Percentiles rank a stretch among this genome's conserved stretches.
These are phyloP conservation scores for Penicillium manginii DNA, from an alignment of 495 filamentous ascomycete species.

Conservation along the genomic window DNA sequence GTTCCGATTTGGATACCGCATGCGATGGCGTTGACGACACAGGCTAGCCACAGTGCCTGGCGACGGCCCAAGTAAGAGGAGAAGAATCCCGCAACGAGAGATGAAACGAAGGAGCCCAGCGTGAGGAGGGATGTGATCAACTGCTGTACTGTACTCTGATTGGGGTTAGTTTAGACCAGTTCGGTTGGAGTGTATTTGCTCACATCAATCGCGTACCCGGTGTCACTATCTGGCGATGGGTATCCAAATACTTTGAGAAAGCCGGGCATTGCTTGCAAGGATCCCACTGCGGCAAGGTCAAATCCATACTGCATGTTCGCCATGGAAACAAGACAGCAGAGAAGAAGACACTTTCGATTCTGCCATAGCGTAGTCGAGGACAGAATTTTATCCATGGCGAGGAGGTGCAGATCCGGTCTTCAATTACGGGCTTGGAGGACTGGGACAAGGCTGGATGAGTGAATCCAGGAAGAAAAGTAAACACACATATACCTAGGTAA, in stretches of 20 bases:
- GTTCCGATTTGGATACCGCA: conserved; percentile 22
- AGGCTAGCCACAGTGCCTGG: conserved; percentile 20
- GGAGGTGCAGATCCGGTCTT: not conserved
- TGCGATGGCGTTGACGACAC: conserved; percentile 20
- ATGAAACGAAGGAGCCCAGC: conserved; percentile 62
- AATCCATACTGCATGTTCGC: conserved; percentile 27
- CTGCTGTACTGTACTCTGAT: conserved; percentile 41
- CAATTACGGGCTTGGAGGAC: not conserved
- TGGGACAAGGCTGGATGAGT: not conserved
- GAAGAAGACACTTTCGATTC: conserved; percentile 21
- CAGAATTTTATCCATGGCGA: conserved; percentile 10
- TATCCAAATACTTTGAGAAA: conserved; percentile 27
- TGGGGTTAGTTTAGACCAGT: not conserved
- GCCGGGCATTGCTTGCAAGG: conserved; percentile 23
- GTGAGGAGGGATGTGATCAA: conserved; percentile 51
- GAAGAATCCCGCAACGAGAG: conserved; percentile 50
- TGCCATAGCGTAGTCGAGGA: conserved; percentile 23
- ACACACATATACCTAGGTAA: conserved; percentile 1
- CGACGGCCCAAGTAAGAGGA: conserved; percentile 18
- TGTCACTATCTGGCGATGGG: conserved; percentile 10
- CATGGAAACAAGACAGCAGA: conserved; percentile 23
- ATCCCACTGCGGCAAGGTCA: conserved; percentile 20
- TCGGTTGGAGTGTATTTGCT: not conserved
- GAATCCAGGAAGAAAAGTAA: not conserved
- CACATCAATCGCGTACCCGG: conserved; percentile 22